phyloP scores from a whole-genome alignment of 2,329 filamentous ascomycete species.

The Anisogramma anomala region DNA sequence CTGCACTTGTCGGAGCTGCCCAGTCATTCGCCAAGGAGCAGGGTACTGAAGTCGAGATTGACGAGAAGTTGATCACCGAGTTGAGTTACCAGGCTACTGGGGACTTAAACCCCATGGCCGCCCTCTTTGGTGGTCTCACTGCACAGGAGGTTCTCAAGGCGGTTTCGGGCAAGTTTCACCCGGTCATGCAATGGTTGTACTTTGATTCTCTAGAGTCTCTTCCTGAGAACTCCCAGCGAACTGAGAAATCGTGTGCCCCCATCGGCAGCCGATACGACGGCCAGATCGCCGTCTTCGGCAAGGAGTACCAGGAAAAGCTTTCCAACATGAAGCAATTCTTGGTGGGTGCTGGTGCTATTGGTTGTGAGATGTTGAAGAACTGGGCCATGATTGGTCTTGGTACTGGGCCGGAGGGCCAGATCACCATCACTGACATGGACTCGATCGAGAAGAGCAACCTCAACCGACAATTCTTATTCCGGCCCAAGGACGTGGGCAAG shows the following conservation, averaged over 20 bases:
- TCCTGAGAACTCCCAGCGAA: constrained; percentile 61
- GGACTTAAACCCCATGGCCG: constrained; percentile 83
- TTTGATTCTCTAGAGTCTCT: constrained; percentile 97
- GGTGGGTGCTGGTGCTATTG: constrained; percentile 92
- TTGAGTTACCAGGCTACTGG: constrained; percentile 89
- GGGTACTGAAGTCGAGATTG: constrained; percentile 69
- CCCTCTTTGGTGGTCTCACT: constrained; percentile 85
- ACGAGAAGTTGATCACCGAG: constrained; percentile 87
- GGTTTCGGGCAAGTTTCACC: constrained; percentile 93
- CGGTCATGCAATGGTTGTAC: constrained; percentile 93
- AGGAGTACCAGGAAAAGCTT: constrained; percentile 87
- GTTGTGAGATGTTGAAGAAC: constrained; percentile 98
- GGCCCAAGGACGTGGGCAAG: constrained; percentile 82
- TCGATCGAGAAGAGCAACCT: constrained; percentile 98
- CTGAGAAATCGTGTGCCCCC: constrained; percentile 80
- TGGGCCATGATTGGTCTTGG: constrained; percentile 98
- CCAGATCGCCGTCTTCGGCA: constrained; percentile 92
- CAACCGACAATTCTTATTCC: constrained; percentile 94
- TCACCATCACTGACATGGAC: constrained; percentile 94
- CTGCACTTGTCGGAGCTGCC: constrained; percentile 63
- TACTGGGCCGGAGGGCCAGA: constrained; percentile 76
- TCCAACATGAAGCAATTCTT: constrained; percentile 85
- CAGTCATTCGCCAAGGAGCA: constrained; percentile 63
- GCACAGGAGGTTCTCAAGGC: constrained; percentile 95
- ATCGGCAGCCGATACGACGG: constrained; percentile 82